phyloP scores from a whole-genome alignment of 2,329 filamentous ascomycete genomes.

The Albophoma yamanashiensis region DNA sequence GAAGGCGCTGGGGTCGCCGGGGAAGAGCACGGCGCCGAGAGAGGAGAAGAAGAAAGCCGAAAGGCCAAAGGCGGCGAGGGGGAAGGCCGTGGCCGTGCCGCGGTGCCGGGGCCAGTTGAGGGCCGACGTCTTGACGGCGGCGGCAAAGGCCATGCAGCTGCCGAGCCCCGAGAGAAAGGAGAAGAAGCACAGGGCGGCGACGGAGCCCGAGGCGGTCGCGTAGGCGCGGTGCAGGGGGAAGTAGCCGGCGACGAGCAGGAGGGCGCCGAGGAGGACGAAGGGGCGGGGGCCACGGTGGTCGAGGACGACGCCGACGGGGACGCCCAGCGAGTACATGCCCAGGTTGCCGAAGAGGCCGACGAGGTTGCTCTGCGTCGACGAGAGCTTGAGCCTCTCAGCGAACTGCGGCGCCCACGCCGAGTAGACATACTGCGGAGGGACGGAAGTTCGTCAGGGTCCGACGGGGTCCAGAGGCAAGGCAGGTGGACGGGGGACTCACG shows the following conservation, averaged over 20 bases:
- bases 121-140: constrained; percentile 75
- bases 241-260: constrained; percentile 70
- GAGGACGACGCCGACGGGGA: constrained; percentile 80
- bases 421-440: constrained; percentile 72
- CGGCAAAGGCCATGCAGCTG: constrained; percentile 83
- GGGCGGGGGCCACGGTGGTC: constrained; percentile 73
- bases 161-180: constrained; percentile 80
- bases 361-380: constrained; percentile 86
- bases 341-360: constrained; percentile 80
- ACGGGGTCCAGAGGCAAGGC: no score
- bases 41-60: constrained; percentile 95
- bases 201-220: constrained; percentile 50
- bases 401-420: constrained; percentile 97
- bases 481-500: constrained; percentile 35
- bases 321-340: constrained; percentile 87
- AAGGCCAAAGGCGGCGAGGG: constrained; percentile 82
- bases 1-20: constrained; percentile 72
- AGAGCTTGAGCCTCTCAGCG: constrained; percentile 73
- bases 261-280: constrained; percentile 63
- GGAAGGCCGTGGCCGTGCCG: constrained; percentile 89
- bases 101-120: constrained; percentile 86
- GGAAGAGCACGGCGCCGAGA: constrained; percentile 65
- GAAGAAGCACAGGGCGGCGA: constrained; percentile 63
- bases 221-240: constrained; percentile 77
- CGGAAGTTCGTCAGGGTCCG: no score